Evolutionary conservation across 106 monocot species (phyloP).

Genomic region (Gastrodia elata): DNA sequence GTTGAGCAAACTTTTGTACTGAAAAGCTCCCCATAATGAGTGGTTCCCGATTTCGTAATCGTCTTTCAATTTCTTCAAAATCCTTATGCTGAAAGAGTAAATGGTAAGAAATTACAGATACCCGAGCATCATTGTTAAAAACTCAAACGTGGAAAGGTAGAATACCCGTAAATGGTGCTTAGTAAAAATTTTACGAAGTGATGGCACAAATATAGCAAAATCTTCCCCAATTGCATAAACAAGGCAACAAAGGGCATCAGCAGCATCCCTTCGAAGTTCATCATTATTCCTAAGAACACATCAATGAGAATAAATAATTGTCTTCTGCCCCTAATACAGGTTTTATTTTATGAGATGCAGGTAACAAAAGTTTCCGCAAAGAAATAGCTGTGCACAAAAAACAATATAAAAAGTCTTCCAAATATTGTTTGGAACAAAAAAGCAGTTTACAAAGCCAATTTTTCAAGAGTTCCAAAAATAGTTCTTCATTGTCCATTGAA

Average conservation of each 20-base stretch:
- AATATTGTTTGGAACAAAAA: neutral
- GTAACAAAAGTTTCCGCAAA: neutral
- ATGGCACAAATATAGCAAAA: conserved; percentile 75
- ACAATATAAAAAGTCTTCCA: neutral
- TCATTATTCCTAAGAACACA: conserved; percentile 63
- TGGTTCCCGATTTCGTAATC: conserved; percentile 46
- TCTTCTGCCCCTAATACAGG: neutral
- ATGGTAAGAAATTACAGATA: neutral
- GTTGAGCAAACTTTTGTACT: conserved; percentile 40
- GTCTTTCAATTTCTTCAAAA: conserved; percentile 83
- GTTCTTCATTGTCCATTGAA: neutral
- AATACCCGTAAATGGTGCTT: conserved; percentile 79
- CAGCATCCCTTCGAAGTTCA: conserved; percentile 82
- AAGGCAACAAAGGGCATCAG: conserved; percentile 83
- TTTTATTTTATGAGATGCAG: neutral
- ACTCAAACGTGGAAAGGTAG: conserved; percentile 1
- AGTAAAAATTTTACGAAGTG: conserved; percentile 67
- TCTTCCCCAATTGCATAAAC: conserved; percentile 94
- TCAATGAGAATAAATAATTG: neutral
- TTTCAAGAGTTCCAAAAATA: too few species aligned
- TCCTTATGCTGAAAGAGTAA: conserved; percentile 57
- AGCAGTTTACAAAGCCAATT: neutral
- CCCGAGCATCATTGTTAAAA: neutral
- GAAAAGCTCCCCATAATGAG: conserved; percentile 52
- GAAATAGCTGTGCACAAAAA: neutral